Evolutionary conservation across 2,329 filamentous ascomycete species (phyloP).

Genomic region (Talaromyces piceae): DNA sequence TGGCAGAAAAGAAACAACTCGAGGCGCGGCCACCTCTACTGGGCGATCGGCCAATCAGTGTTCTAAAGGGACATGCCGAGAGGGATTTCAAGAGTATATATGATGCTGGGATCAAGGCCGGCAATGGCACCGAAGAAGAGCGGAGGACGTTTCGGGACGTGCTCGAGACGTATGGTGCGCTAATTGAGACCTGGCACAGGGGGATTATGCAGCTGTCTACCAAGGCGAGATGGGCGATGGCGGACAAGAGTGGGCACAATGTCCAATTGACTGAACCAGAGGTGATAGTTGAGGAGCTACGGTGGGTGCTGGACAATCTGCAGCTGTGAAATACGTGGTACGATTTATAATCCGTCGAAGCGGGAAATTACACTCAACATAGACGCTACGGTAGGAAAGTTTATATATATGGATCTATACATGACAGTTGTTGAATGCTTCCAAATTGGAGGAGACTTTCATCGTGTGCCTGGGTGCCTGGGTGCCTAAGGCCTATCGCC

Average conservation of each 20-base stretch:
- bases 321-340: neutral
- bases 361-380: no score
- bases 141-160: slow-evolving; percentile 11
- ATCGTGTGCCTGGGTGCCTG: neutral
- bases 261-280: slow-evolving; percentile 14
- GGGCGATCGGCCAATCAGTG: slow-evolving; percentile 16
- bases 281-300: slow-evolving; percentile 13
- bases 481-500: neutral
- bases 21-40: slow-evolving; percentile 14
- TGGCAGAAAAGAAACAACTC: slow-evolving; percentile 17
- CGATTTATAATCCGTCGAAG: no score
- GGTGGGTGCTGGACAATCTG: slow-evolving; percentile 11
- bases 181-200: slow-evolving; percentile 13
- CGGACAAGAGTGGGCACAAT: slow-evolving; percentile 14
- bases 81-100: slow-evolving; percentile 16
- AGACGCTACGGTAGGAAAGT: no score
- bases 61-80: slow-evolving; percentile 19
- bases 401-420: neutral
- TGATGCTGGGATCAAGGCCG: slow-evolving; percentile 14
- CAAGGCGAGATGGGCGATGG: slow-evolving; percentile 7
- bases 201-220: slow-evolving; percentile 13
- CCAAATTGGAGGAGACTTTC: neutral
- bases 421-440: neutral
- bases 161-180: slow-evolving; percentile 5
- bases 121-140: slow-evolving; percentile 16